These are phyloP conservation scores for Fusarium sp. DNA, from an alignment of 2,329 filamentous ascomycete species.

Conservation along the genomic window DNA sequence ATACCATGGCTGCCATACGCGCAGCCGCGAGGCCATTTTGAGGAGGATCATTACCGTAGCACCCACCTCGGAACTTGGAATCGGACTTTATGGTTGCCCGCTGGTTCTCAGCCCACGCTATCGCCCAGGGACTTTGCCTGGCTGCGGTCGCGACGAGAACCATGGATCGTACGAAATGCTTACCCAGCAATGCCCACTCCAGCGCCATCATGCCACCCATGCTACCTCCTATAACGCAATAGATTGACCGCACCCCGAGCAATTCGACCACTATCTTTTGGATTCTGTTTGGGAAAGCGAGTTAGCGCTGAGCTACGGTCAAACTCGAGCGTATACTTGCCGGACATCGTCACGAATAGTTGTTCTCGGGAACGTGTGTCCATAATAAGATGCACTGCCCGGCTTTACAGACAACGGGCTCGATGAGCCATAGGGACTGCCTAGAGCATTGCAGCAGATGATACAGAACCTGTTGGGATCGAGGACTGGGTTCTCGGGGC, in stretches of 20 bases:
- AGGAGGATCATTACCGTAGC: background rate
- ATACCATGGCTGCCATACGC: constrained; percentile 3
- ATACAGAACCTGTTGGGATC: background rate
- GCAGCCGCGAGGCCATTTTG: background rate
- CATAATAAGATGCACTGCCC: background rate
- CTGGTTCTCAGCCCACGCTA: background rate
- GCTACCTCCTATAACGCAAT: background rate
- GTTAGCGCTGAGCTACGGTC: background rate
- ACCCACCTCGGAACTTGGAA: background rate
- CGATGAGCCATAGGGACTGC: background rate
- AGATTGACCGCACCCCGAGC: background rate
- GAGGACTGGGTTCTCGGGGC: background rate
- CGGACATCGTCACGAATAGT: background rate
- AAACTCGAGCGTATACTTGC: background rate
- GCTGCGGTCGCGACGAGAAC: background rate
- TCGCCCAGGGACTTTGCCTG: background rate
- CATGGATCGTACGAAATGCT: background rate
- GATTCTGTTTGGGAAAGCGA: background rate
- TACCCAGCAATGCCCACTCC: background rate
- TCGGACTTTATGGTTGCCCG: background rate
- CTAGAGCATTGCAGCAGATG: background rate
- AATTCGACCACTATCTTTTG: background rate
- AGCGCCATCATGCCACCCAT: background rate
- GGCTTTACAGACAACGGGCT: background rate
- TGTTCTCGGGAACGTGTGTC: background rate